Conservation (phyloP, 73 alveolate species). For the Diophrys appendiculata region DNA sequence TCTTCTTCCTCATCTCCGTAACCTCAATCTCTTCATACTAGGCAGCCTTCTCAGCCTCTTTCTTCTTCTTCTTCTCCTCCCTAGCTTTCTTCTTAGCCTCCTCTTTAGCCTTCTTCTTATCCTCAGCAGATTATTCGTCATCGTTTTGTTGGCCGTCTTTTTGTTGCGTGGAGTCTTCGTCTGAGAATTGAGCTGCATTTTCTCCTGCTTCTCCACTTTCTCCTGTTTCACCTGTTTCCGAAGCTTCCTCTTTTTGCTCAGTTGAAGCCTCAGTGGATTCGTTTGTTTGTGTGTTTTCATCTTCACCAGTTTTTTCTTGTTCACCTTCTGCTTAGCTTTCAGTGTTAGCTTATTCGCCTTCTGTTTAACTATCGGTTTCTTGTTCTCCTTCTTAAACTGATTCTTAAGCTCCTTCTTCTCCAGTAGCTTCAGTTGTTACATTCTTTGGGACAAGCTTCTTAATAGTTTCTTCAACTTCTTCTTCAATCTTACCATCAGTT, state of each 20-base stretch:
- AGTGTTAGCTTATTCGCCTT: background rate
- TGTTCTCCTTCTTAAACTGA: background rate
- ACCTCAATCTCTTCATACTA: constrained; percentile 8
- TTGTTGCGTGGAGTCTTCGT: background rate
- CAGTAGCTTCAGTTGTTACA: background rate
- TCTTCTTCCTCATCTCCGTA: background rate
- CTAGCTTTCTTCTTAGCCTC: background rate
- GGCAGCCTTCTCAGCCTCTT: background rate
- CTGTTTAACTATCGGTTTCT: background rate
- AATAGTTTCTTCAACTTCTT: constrained; percentile 6
- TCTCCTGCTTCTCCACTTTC: constrained; percentile 3
- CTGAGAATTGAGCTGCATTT: background rate
- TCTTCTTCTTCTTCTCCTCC: constrained; percentile 9
- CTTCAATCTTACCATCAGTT: constrained; percentile 12
- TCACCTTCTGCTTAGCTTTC: background rate
- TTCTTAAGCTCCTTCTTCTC: constrained; percentile 9
- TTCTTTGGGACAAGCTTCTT: background rate
- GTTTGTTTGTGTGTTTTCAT: background rate
- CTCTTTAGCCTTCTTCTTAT: background rate
- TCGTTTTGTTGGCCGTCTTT: background rate
- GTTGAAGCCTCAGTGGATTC: background rate
- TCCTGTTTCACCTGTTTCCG: background rate
- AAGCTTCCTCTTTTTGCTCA: background rate
- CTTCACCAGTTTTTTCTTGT: background rate
- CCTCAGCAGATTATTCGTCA: constrained; percentile 4